Base-by-base conservation (phyloP, 805 yeast genomes). In the Pichia rugopelliculosa region DNA sequence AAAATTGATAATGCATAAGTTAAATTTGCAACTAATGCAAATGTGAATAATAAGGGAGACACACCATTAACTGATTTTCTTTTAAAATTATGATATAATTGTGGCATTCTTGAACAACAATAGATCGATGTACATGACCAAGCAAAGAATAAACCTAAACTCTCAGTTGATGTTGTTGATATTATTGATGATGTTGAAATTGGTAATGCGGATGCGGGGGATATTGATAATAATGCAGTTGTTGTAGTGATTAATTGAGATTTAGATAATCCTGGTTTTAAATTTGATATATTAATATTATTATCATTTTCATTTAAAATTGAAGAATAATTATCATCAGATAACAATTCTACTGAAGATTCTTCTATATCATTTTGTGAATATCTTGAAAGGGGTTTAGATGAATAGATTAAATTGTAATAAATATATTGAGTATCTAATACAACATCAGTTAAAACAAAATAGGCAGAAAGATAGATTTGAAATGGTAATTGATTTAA, bases 21-120 rank as follows among this genome's bases (percentile, higher is more conserved):
- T 34, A 81, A 55, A 63, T 91, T 91, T 4, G 95, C 96, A 22
- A 78, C 46, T 39, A 90, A 69, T 1, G 96, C 95, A 18, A 91
- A 79, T 11, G 77, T 77, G 62, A 90, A 90, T 22, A 89, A 70
- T 40, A 85, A 64, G 21, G 95, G 87, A 1, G 96, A 85, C 3
- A 89, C 71, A 3, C 96, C 97, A 30, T 84, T 82, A 0, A 95
- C 93, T 1, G 96, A 86, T 60, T 86, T 85, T 36, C 96, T 72
- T 45, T 69, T 56, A 61, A 78, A 82, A 65, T 90, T 90, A 62
- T 85, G 88, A 59, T 75, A 68, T 44, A 90, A 69, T 60, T 90
- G 98, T 1, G 98, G 98, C 41, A 88, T 62, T 52, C 98, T 73
- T 3, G 96, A 85, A 11, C 80, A 69, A 40, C 88, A 74, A 60